phyloP scores from a whole-genome alignment of 2,329 filamentous ascomycete genomes.

The Xylaria polymorpha region DNA sequence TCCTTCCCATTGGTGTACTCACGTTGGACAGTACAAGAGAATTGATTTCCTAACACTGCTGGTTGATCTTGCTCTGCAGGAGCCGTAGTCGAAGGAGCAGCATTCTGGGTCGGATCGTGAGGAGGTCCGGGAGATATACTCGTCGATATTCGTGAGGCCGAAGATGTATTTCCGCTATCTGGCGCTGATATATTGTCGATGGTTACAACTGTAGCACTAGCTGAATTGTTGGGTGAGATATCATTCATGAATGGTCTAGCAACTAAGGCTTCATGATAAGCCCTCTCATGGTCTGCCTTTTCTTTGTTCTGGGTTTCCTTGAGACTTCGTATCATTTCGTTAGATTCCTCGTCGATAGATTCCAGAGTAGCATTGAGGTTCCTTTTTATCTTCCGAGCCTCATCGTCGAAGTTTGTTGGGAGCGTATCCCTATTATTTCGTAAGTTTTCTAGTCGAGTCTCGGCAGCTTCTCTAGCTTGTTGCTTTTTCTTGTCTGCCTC shows the following conservation, averaged over 20 bases:
- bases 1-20: conserved; percentile 34
- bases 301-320: conserved; percentile 33
- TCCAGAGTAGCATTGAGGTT: conserved; percentile 18
- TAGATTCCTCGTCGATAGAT: conserved; percentile 17
- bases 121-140: conserved; percentile 5
- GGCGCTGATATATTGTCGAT: not conserved
- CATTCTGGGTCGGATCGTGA: not conserved
- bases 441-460: conserved; percentile 23
- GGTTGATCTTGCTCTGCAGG: conserved; percentile 5
- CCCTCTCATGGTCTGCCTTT: conserved; percentile 11
- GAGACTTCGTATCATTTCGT: conserved; percentile 17
- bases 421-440: conserved; percentile 15
- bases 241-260: conserved; percentile 15
- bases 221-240: not conserved
- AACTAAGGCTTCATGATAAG: conserved; percentile 25
- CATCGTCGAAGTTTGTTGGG: conserved; percentile 16
- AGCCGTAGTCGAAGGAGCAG: not conserved
- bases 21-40: conserved; percentile 34
- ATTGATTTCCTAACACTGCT: conserved; percentile 12
- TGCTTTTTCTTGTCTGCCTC: conserved; percentile 32
- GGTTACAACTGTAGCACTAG: not conserved
- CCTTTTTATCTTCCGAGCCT: conserved; percentile 17
- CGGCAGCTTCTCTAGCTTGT: conserved; percentile 13
- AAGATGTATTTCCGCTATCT: not conserved
- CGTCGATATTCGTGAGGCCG: not conserved